Base-by-base conservation (phyloP, 139 green algal genomes). In the Desmodesmus armatus region DNA sequence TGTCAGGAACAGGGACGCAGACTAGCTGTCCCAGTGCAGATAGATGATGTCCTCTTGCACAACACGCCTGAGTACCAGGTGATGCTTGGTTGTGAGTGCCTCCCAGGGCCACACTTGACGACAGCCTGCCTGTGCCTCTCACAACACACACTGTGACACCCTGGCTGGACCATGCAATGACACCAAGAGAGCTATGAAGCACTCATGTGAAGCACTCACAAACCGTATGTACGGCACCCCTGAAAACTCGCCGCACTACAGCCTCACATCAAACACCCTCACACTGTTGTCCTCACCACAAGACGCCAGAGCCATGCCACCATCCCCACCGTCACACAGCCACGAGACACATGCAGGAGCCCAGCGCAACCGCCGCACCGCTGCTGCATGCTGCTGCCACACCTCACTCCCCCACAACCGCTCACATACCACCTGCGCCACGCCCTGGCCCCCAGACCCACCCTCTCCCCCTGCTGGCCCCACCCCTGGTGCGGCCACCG, bases 211-310 rank as follows among this genome's bases (percentile, higher is more conserved):
- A 55, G 47, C 47, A 55, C 47, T 21, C 47, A 55, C 47, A 55
- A 55, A 55, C 7, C 9, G 13, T 21, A 55, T 55, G 47, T 7
- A 55, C 9, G 47, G 47, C 47, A 55, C 13, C 13, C 47, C 9
- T 55, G 7, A 13, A 13, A 55, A 39, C 49, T 35, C 47, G 11
- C 33, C 19, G 19, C 23, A 51, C 72, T 37, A 85, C 2, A 84
- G 13, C 0, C 21, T 6, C 5, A 93, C 70, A 15, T 81, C 43
- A 60, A 93, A 95, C 2, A 97, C 55, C 0, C 92, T 86, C 19
- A 97, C 77, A 0, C 87, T 80, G 76, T 95, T 89, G 83, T 97
- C 93, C 0, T 94, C 90, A 6, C 92, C 90, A n/a, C 86, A 91
- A 0, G 90, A 93, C 41, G 90, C 93, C 35, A 97, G 80, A 76